These are phyloP conservation scores for Rhizophagus sp. DNA, from an alignment of 192 early-diverging fungal species.

Conservation along the genomic window DNA sequence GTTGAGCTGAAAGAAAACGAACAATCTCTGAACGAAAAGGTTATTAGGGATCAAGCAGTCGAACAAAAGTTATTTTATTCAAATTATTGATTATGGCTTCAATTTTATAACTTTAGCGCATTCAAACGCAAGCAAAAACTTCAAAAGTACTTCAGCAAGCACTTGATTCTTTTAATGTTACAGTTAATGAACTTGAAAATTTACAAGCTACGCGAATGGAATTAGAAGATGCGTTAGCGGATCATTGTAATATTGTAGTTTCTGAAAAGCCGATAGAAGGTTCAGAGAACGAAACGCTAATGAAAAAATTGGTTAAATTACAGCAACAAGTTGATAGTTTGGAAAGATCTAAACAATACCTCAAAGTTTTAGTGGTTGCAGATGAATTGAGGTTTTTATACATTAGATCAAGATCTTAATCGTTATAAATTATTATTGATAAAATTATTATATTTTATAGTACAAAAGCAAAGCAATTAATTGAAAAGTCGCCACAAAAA, in stretches of 20 bases:
- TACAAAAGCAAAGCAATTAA: conserved; percentile 36
- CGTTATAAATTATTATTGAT: background rate
- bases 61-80: background rate
- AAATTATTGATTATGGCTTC: background rate
- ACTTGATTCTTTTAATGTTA: conserved; percentile 8
- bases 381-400: conserved; percentile 41
- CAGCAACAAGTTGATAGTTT: conserved; percentile 37
- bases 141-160: background rate
- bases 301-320: conserved; percentile 38
- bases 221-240: conserved; percentile 12
- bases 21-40: conserved; percentile 32
- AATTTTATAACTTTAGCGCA: background rate
- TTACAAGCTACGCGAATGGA: conserved; percentile 24
- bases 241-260: background rate
- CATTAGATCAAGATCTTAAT: conserved; percentile 18
- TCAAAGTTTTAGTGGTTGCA: conserved; percentile 42
- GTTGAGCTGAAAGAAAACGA: conserved; percentile 26
- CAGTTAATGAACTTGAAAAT: conserved; percentile 16
- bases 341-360: conserved; percentile 43
- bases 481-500: conserved; percentile 40
- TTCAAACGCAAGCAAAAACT: background rate
- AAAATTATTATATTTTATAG: conserved; percentile 16
- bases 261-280: background rate
- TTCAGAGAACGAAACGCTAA: background rate
- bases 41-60: background rate